Conservation (phyloP, 2,329 filamentous ascomycete species). For the Thermothelomyces thermophilus region DNA sequence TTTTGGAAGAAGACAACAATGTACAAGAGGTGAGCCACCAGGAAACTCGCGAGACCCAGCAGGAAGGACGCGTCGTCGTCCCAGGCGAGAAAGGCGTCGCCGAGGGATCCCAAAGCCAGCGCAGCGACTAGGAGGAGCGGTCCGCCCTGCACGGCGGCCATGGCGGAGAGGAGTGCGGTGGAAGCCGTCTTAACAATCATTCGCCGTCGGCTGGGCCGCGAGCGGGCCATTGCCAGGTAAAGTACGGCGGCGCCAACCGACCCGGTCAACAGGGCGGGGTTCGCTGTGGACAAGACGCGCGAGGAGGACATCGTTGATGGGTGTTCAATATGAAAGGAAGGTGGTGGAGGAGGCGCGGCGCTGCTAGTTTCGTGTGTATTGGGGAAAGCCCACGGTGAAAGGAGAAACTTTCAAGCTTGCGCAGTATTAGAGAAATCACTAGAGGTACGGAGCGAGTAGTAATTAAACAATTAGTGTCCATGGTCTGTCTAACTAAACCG, state of each 20-base stretch:
- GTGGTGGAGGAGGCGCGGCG: background rate
- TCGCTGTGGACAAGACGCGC: background rate
- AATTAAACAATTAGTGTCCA: too few species aligned
- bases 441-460: too few species aligned
- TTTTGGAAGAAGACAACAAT: slow-evolving; percentile 25
- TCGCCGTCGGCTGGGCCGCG: slow-evolving; percentile 25
- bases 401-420: too few species aligned
- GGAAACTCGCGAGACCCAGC: slow-evolving; percentile 30
- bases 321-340: too few species aligned
- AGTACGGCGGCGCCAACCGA: slow-evolving; percentile 15
- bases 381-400: background rate
- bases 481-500: background rate
- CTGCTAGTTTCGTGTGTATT: background rate
- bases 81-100: slow-evolving; percentile 34
- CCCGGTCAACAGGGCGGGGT: slow-evolving; percentile 16
- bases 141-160: slow-evolving; percentile 16
- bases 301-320: background rate
- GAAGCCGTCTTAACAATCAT: slow-evolving; percentile 29
- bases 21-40: slow-evolving; percentile 32
- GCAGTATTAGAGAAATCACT: too few species aligned
- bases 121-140: slow-evolving; percentile 25
- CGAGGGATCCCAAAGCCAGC: slow-evolving; percentile 29
- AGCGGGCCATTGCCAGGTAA: slow-evolving; percentile 14
- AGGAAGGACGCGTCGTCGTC: slow-evolving; percentile 30
- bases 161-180: slow-evolving; percentile 28